phyloP scores from a whole-genome alignment of 805 yeast species.

The Cyberlindnera maclurae region DNA sequence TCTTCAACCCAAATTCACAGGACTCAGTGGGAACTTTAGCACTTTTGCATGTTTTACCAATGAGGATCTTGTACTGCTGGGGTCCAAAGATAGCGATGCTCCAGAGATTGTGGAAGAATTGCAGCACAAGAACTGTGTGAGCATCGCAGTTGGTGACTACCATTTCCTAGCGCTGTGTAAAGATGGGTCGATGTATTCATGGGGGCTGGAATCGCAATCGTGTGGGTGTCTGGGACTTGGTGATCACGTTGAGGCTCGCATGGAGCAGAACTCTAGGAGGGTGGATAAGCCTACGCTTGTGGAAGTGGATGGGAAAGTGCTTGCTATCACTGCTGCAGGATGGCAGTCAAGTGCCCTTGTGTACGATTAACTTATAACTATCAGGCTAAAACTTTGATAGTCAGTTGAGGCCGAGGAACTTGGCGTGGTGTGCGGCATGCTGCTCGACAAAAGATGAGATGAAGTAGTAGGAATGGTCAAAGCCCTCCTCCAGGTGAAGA shows the following conservation, averaged over 20 bases:
- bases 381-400: conserved; percentile 9
- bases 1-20: conserved; percentile 32
- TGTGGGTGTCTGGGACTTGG: conserved; percentile 77
- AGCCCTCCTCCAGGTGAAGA: conserved; percentile 65
- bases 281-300: conserved; percentile 39
- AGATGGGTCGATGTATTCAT: conserved; percentile 49
- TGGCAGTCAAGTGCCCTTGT: conserved; percentile 71
- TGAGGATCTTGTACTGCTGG: conserved; percentile 28
- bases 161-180: conserved; percentile 58
- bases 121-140: conserved; percentile 41
- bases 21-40: conserved; percentile 48
- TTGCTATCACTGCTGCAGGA: conserved; percentile 67
- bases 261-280: conserved; percentile 14
- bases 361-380: not conserved
- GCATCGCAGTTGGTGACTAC: conserved; percentile 65
- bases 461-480: conserved; percentile 88
- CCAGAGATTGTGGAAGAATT: conserved; percentile 34
- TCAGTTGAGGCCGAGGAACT: conserved; percentile 35
- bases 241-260: conserved; percentile 13
- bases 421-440: conserved; percentile 85
- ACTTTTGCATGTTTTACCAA: conserved; percentile 50
- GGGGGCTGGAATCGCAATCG: conserved; percentile 58
- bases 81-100: conserved; percentile 17
- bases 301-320: conserved; percentile 29
- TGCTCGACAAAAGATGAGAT: conserved; percentile 70